These are phyloP conservation scores for Pythium vanterpoolii DNA, from an alignment of 352 stramenopile species.

Conservation along the genomic window DNA sequence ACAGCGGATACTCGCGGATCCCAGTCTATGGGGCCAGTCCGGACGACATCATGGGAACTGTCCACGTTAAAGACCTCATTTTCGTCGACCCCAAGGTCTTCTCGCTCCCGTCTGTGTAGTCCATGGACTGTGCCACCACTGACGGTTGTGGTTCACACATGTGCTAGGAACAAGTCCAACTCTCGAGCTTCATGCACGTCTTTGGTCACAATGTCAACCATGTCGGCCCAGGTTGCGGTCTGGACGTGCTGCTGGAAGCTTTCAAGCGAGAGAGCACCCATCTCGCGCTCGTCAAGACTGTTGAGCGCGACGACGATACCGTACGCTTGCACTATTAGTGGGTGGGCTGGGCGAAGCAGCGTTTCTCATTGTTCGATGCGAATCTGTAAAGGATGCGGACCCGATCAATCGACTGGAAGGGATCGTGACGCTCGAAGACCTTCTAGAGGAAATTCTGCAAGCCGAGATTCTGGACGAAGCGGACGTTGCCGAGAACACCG, in stretches of 20 bases:
- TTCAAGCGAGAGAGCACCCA: constrained; percentile 94
- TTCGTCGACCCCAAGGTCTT: constrained; percentile 96
- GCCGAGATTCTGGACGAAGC: constrained; percentile 97
- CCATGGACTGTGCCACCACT: neutral
- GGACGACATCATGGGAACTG: constrained; percentile 95
- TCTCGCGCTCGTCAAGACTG: constrained; percentile 93
- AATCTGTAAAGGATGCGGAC: constrained; percentile 44
- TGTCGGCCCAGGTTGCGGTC: constrained; percentile 89
- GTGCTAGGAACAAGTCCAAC: constrained; percentile 52
- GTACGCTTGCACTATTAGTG: neutral
- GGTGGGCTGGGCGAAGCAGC: neutral
- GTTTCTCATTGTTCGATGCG: constrained; percentile 3
- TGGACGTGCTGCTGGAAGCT: constrained; percentile 92
- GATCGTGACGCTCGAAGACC: constrained; percentile 98
- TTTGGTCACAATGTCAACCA: constrained; percentile 56
- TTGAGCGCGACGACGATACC: constrained; percentile 59
- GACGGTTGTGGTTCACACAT: neutral
- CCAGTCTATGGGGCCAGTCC: constrained; percentile 81
- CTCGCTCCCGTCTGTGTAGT: too few relatives aligned
- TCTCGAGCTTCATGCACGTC: constrained; percentile 68
- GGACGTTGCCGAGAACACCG: constrained; percentile 56
- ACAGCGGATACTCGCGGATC: constrained; percentile 94
- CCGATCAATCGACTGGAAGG: constrained; percentile 93
- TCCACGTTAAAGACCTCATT: constrained; percentile 99
- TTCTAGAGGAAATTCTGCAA: constrained; percentile 97